phyloP scores from a whole-genome alignment of 2,329 filamentous ascomycete genomes.

The Seiridium cupressi region DNA sequence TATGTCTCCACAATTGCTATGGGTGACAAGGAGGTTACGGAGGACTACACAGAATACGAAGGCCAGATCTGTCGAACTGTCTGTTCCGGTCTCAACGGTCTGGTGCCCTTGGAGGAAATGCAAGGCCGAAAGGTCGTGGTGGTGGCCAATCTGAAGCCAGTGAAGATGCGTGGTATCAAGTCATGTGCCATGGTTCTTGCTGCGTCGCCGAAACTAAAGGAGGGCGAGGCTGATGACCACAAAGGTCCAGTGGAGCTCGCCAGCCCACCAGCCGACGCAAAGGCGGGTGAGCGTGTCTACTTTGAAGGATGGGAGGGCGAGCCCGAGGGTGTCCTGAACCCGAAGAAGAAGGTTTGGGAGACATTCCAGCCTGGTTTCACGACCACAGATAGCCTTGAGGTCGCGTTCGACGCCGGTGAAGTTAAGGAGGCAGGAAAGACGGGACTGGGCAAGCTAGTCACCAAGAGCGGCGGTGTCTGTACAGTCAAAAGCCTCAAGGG shows the following conservation, averaged over 20 bases:
- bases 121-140: constrained; percentile 92
- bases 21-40: constrained; percentile 79
- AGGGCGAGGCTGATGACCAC: constrained; percentile 82
- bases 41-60: constrained; percentile 89
- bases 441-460: constrained; percentile 67
- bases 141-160: constrained; percentile 97
- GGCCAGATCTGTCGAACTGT: constrained; percentile 91
- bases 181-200: constrained; percentile 85
- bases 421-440: constrained; percentile 76
- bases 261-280: constrained; percentile 71
- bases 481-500: constrained; percentile 78
- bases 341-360: constrained; percentile 99
- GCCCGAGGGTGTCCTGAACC: constrained; percentile 91
- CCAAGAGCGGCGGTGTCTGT: constrained; percentile 75
- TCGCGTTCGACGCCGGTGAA: constrained; percentile 77
- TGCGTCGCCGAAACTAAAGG: constrained; percentile 78
- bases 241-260: constrained; percentile 92
- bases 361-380: constrained; percentile 94
- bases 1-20: constrained; percentile 95
- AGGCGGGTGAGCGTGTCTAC: constrained; percentile 83
- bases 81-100: constrained; percentile 92
- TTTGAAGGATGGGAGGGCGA: constrained; percentile 95
- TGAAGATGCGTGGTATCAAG: constrained; percentile 92
- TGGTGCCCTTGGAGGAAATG: constrained; percentile 93
- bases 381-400: constrained; percentile 76